Base-by-base conservation (phyloP, 208 protist genomes). In the Trypanosoma boissoni region DNA sequence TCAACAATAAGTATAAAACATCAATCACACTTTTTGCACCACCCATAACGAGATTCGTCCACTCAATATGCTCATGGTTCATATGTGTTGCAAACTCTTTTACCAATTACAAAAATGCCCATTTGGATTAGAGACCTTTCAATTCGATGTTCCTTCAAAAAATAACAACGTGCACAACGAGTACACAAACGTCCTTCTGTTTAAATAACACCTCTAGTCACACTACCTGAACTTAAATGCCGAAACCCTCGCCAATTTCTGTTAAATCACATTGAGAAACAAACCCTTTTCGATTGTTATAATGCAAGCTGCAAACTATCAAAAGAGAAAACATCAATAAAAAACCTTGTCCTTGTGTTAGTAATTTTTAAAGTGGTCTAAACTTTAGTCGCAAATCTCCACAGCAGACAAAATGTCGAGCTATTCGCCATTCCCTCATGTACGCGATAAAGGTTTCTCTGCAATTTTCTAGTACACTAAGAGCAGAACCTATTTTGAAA, bases 21-120 rank as follows among this genome's bases (percentile, higher is more conserved):
- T 80, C 64, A 21, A 69, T 43, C 23, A 72, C 72, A 34, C 49
- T 71, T 44, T 62, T 29, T 14, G 79, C 46, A n/a, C 75, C 79
- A 8, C 79, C 79, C 32, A 80, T 52, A 16, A 76, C 23, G 58
- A 62, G 64, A 8, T 71, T 63, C 64, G 78, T 58, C n/a, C 58
- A 50, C 9, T 61, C 64, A 32, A 77, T 24, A 1, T 21, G 32
- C 21, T 57, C 24, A 26, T 61, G 24, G n/a, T 58, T 62, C 21
- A 29, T 23, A 24, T 62, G 1, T 0, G 61, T 41, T 20, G 42
- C 36, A 27, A 68, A 50, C 3, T 56, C 56, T 12, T 69, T 53
- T 20, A 54, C 23, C 12, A 75, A 39, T 10, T 39, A 6, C 18
- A 44, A 58, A 4, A 66, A 16, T 14, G 28, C 23, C 18, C 43